Conservation (phyloP, 2,329 filamentous ascomycete genomes). For the Claviceps sorghi region DNA sequence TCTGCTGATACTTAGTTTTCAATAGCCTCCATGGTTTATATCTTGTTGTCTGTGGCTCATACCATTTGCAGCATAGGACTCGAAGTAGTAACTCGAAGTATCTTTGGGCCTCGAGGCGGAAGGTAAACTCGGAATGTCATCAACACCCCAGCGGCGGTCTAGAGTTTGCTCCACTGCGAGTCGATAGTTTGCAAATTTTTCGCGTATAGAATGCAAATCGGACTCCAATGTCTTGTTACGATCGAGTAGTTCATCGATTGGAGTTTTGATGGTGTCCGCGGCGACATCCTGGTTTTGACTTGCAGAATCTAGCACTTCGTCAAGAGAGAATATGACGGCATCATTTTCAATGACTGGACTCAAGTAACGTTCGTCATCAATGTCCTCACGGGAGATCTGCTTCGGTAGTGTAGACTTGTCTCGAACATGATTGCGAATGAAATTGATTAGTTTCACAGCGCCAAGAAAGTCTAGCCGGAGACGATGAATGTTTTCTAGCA, state of each 20-base stretch:
- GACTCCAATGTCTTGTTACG: conserved; percentile 44
- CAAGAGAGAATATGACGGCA: conserved; percentile 72
- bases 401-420: conserved; percentile 34
- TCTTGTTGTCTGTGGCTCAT: conserved; percentile 11
- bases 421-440: conserved; percentile 35
- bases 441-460: conserved; percentile 62
- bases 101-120: conserved; percentile 12
- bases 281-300: conserved; percentile 25
- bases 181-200: conserved; percentile 52
- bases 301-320: conserved; percentile 45
- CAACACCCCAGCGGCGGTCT: conserved; percentile 48
- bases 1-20: conserved; percentile 30
- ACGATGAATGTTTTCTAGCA: conserved; percentile 42
- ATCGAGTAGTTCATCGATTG: conserved; percentile 25
- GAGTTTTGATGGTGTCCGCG: conserved; percentile 5
- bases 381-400: conserved; percentile 43
- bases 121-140: conserved; percentile 16
- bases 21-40: not conserved
- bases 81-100: conserved; percentile 33
- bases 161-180: conserved; percentile 51
- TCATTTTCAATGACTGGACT: conserved; percentile 81
- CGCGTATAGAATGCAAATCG: conserved; percentile 42
- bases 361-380: conserved; percentile 68
- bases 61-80: conserved; percentile 52
- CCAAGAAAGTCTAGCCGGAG: conserved; percentile 57